Evolutionary conservation across 306 rosid species (phyloP).

Genomic region (Adenanthera pavonina): DNA sequence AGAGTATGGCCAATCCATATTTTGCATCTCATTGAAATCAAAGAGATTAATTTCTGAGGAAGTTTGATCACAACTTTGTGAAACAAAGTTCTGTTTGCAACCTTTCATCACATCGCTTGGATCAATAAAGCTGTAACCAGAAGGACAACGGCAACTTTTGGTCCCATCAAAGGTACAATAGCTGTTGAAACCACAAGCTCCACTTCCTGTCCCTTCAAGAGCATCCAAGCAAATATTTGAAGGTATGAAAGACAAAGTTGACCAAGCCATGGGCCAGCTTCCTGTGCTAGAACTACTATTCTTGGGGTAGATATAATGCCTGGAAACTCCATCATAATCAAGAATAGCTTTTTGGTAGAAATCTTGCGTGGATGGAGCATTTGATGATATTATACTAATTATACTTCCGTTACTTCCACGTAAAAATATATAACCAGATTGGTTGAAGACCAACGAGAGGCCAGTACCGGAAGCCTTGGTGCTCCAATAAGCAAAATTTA

Average conservation of each 20-base stretch:
- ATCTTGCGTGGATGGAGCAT: neutral
- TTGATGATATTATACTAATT: neutral
- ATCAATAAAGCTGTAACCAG: conserved; percentile 42
- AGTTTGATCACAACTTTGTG: conserved; percentile 45
- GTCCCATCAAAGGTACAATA: conserved; percentile 22
- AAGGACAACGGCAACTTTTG: conserved; percentile 43
- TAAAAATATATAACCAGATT: conserved; percentile 14
- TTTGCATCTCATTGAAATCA: conserved; percentile 2
- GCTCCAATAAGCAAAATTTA: conserved; percentile 28
- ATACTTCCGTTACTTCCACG: conserved; percentile 16
- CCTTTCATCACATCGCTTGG: conserved; percentile 46
- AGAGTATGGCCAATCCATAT: neutral
- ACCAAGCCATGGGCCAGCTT: neutral
- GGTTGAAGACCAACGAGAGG: conserved; percentile 22
- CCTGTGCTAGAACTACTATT: neutral
- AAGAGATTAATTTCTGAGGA: conserved; percentile 23
- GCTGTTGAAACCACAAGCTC: conserved; percentile 56
- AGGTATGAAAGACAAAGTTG: neutral
- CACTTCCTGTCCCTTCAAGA: neutral
- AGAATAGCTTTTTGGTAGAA: conserved; percentile 35
- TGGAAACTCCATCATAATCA: conserved; percentile 39
- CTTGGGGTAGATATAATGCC: conserved; percentile 33
- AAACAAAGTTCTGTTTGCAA: conserved; percentile 44
- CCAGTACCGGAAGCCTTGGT: neutral
- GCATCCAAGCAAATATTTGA: neutral